These are phyloP conservation scores for Hirschfeldia incana DNA, from an alignment of 345 rosid genomes.

Conservation along the genomic window DNA sequence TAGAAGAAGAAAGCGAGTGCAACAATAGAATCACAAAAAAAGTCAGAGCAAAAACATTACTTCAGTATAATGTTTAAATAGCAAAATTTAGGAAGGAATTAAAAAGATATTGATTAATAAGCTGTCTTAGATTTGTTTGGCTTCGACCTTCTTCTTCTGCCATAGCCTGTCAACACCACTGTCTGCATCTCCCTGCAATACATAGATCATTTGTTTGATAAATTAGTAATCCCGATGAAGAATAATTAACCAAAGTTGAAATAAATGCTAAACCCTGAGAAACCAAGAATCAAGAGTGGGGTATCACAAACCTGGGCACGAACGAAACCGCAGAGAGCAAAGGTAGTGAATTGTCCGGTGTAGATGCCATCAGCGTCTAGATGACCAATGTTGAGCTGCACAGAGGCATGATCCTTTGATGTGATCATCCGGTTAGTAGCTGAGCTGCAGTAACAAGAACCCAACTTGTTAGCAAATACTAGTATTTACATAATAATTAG, in stretches of 20 bases:
- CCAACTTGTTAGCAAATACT: background rate
- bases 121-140: constrained; percentile 27
- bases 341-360: constrained; percentile 54
- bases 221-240: background rate
- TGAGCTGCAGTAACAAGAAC: constrained; percentile 44
- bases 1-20: no score
- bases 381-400: constrained; percentile 57
- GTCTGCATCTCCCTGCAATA: constrained; percentile 67
- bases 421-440: constrained; percentile 69
- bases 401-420: constrained; percentile 52
- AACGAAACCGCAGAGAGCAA: constrained; percentile 66
- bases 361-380: constrained; percentile 58
- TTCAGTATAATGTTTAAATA: no score
- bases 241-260: background rate
- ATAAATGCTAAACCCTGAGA: background rate
- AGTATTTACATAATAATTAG: background rate
- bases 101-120: no score
- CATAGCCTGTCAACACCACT: constrained; percentile 64
- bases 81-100: no score
- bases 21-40: no score
- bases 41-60: no score
- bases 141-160: constrained; percentile 47
- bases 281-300: background rate
- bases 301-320: constrained; percentile 60
- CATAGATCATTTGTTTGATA: background rate